Percentiles rank a stretch among this genome's conserved stretches.
Evolutionary conservation across 2,329 filamentous ascomycete genomes (phyloP).

Genomic region (Rhinocladiella similis): DNA sequence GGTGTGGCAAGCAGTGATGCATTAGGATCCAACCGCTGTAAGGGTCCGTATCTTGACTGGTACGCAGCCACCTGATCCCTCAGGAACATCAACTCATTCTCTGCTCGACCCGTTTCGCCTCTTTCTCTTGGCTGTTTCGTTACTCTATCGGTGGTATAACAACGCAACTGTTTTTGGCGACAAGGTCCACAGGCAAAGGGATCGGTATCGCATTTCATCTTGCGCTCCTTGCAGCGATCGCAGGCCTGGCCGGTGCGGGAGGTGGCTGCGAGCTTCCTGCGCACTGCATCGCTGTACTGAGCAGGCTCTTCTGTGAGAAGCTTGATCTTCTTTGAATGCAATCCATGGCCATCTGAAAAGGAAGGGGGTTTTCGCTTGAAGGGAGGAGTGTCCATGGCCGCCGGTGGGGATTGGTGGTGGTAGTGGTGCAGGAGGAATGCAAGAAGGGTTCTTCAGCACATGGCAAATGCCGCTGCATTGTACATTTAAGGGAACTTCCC

Average conservation of each 20-base stretch:
- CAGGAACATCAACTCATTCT: constrained; percentile 70
- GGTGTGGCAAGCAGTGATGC: constrained; percentile 7
- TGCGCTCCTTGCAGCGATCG: constrained; percentile 85
- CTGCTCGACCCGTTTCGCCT: constrained; percentile 75
- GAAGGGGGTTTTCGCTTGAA: constrained; percentile 17
- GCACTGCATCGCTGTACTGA: constrained; percentile 46
- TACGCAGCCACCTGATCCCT: constrained; percentile 67
- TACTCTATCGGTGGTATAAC: constrained; percentile 83
- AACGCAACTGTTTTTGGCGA: constrained; percentile 71
- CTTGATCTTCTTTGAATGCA: constrained; percentile 29
- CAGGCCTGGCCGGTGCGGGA: constrained; percentile 78
- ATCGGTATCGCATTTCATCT: constrained; percentile 82
- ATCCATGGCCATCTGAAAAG: constrained; percentile 17
- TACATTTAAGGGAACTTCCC: background rate
- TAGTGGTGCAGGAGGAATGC: background rate
- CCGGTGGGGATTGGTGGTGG: background rate
- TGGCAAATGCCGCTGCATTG: constrained; percentile 21
- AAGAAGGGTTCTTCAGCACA: background rate
- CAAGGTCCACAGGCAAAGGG: constrained; percentile 82
- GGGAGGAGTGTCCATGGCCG: constrained; percentile 19
- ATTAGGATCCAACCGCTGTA: constrained; percentile 12
- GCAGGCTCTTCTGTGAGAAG: constrained; percentile 29
- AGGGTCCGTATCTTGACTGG: constrained; percentile 54
- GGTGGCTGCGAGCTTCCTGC: constrained; percentile 54
- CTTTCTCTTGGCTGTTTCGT: constrained; percentile 76